Base-by-base conservation (phyloP, 352 stramenopile genomes). In the Phytophthora niederhauseri region DNA sequence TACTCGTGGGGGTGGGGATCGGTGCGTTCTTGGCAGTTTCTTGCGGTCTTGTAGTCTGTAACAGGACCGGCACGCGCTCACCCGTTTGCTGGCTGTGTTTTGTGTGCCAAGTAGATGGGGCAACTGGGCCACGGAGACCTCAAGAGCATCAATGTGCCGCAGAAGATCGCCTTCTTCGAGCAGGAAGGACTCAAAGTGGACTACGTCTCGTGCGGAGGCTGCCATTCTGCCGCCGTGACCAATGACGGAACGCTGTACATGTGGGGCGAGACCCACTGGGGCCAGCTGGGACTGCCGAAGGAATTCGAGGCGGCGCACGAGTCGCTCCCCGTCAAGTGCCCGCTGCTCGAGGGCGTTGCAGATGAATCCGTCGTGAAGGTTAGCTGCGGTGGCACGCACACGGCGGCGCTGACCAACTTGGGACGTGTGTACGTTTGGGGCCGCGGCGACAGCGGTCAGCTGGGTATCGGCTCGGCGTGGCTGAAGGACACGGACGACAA, bases 241-340 rank as follows among this genome's bases (percentile, higher is more conserved):
- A 78, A 75, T 22, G 76, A 92, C 38, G 87, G 87, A 11, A 75
- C 79, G 19, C 49, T 94, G 61, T 95, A 91, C 78, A 93, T 84
- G 84, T 95, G 87, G 87, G 87, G 87, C 2, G 87, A 95, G 66
- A 76, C 85, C 8, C 87, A 94, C 61, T 95, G 87, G 87, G 85
- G 87, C 2, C 87, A 95, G 31, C 72, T 95, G 22, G 87, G 87
- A 8, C 57, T 95, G 22, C 75, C 83, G 1, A 90, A 88, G 57
- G 82, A 91, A 57, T 85, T 82, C 64, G 79, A 76, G 22, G 78
- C 81, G 4, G 65, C 68, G 38, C 65, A 93, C 60, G 84, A 92
- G 72, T 81, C 83, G 11, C 64, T 88, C 24, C 87, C 87, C 5
- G 79, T 84, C 48, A 84, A 91, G 61, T 95, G 87, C 41, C 75